Evolutionary conservation across 352 stramenopile species (phyloP), one percentile per base, ranked within the genome.

Genomic region (Phytopythium cucurbitacearum): DNA sequence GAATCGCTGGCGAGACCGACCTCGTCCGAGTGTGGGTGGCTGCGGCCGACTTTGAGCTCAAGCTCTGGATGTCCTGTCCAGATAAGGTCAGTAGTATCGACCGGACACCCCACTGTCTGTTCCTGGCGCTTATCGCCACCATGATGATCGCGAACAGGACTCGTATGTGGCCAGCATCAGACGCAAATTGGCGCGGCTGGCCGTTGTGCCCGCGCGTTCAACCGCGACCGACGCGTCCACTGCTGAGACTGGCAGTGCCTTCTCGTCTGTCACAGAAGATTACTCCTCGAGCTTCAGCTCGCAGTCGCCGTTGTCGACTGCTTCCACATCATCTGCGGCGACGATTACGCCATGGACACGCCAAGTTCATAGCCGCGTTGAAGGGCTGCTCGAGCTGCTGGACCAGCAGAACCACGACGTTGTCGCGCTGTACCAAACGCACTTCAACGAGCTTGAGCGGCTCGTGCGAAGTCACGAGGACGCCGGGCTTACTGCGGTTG

Each of bases 391-490:
- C 15, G 48, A 16, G 48, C 48, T 53, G 48, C 48, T 53, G 15
- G 48, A 53, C 48, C n/a, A n/a, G 21, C 48, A 53, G 48, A 53
- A 53, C 48, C 15, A 34, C 36, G 48, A 53, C 36, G 44, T 53
- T 21, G 35, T 53, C 15, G 35, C 37, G 48, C 48, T 53, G 35
- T 53, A 53, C 48, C 48, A 53, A 21, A 16, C 34, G 15, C 48
- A 53, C 48, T 89, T 86, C 57, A 86, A 72, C 47, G 77, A 76
- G 52, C 50, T 71, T 3, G 58, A 51, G 38, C 41, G 41, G 4
- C 35, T 58, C 11, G 35, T 44, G 9, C 21, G 21, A 28, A 43
- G 11, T 12, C 15, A 35, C 9, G 32, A 50, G 13, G 13, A 16
- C 32, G 32, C 13, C 32, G 39, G 21, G 16, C 6, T 10, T 7